A percentile compares a stretch with the other conserved stretches of the same genome.
Conservation (phyloP, 805 yeast species). For the Metschnikowia dekortorum region DNA sequence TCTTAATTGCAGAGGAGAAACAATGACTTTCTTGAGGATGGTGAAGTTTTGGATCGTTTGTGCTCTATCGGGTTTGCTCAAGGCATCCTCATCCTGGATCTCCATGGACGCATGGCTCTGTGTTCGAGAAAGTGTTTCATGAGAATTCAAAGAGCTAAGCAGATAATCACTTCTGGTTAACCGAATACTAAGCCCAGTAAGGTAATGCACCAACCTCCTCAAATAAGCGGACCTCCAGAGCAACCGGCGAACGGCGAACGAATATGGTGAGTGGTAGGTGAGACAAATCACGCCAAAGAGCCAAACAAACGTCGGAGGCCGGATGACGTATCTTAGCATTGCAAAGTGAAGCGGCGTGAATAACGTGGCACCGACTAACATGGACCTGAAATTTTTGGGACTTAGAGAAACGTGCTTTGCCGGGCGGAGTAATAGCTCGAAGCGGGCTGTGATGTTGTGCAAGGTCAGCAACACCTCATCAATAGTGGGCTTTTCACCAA, state of each 20-base stretch:
- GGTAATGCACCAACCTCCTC: constrained; percentile 31
- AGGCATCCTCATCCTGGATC: constrained; percentile 1
- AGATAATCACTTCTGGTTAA: constrained; percentile 9
- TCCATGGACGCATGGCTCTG: constrained; percentile 10
- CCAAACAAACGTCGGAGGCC: constrained; percentile 33
- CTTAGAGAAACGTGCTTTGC: constrained; percentile 26
- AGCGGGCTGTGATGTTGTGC: constrained; percentile 42
- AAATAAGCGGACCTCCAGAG: constrained; percentile 48
- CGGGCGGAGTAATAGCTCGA: constrained; percentile 39
- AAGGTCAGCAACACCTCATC: constrained; percentile 49
- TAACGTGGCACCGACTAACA: constrained; percentile 27
- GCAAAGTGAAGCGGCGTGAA: constrained; percentile 44
- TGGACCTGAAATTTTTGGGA: constrained; percentile 23
- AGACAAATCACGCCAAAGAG: constrained; percentile 33
- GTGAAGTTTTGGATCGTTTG: constrained; percentile 33
- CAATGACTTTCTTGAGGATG: constrained; percentile 33
- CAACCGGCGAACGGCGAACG: constrained; percentile 40
- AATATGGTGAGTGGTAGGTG: constrained; percentile 47
- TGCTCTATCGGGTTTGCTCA: constrained; percentile 10
- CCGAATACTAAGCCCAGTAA: constrained; percentile 39
- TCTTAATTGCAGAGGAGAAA: constrained; percentile 40
- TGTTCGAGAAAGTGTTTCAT: constrained; percentile 13
- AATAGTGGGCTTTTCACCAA: constrained; percentile 46
- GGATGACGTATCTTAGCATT: constrained; percentile 28
- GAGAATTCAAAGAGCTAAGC: constrained; percentile 4